Percentiles rank a stretch among this genome's conserved stretches.
These are phyloP conservation scores for Dimocarpus longan DNA, from an alignment of 345 rosid species.

Conservation along the genomic window DNA sequence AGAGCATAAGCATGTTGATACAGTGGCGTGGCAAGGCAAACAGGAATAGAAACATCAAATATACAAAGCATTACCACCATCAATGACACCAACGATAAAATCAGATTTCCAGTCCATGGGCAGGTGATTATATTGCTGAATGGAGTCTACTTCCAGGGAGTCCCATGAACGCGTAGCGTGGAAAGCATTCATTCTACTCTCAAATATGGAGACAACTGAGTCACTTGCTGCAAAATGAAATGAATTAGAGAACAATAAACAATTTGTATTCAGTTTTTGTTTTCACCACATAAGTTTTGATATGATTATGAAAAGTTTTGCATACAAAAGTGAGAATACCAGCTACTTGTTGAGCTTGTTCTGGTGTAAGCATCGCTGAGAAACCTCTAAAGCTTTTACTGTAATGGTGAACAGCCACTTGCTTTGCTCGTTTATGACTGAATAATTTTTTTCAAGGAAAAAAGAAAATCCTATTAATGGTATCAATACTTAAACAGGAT, in stretches of 20 bases:
- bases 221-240: slow-evolving; percentile 33
- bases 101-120: slow-evolving; percentile 27
- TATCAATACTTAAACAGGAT: background rate
- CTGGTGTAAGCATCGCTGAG: slow-evolving; percentile 50
- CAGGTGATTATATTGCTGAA: slow-evolving; percentile 19
- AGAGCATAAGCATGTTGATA: background rate
- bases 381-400: slow-evolving; percentile 55
- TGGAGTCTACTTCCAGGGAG: slow-evolving; percentile 40
- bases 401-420: slow-evolving; percentile 45
- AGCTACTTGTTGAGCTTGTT: slow-evolving; percentile 41
- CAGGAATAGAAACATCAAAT: background rate
- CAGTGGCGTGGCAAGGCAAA: background rate
- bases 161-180: slow-evolving; percentile 62
- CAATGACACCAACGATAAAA: slow-evolving; percentile 47
- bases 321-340: slow-evolving; percentile 17
- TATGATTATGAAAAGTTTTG: background rate
- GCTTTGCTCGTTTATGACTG: slow-evolving; percentile 40
- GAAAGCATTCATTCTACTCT: slow-evolving; percentile 38
- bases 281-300: background rate
- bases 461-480: background rate
- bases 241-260: background rate
- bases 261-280: background rate
- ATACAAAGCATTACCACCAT: slow-evolving; percentile 31
- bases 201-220: slow-evolving; percentile 41
- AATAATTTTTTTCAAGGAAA: background rate